Evolutionary conservation across 1,139 yeast species (phyloP), one percentile per base, ranked within the genome.

Genomic region (Candida sp.): DNA sequence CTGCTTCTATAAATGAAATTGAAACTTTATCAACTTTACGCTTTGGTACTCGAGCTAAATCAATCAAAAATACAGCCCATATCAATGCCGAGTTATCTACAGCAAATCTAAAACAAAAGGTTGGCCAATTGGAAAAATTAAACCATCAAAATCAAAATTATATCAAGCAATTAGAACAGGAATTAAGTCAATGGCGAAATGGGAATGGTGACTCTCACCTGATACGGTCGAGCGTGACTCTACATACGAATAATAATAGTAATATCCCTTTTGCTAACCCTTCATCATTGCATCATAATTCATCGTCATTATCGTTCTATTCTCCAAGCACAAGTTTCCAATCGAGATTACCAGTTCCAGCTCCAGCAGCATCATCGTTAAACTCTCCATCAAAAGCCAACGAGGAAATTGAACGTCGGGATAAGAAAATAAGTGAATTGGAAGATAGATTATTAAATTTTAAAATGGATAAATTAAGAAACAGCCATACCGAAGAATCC

Each of bases 11-110:
- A 33, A 83, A 89, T 56, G 84, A 77, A 45, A 60, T 66, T 19
- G 96, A 89, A 57, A 87, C 96, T 0, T 51, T 88, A 11, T 83
- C 93, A 5, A 85, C 96, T 0, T 66, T 90, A 44, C 64, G 96
- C 43, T 88, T 90, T 62, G 97, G 96, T 3, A 74, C 82, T 3
- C 69, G 96, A 39, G 95, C 96, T 8, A 87, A 86, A 62, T 70
- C 68, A 39, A 85, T 90, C 49, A 75, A 78, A 57, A 87, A 87
- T 58, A 74, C 70, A 46, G 87, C 89, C 4, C 82, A 79, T 58
- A 73, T 84, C 36, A 87, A 87, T 55, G 75, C 84, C 5, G 95
- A 86, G 51, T 65, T 86, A 38, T 81, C 89, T 50, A 66, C 81
- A 2, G 60, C 69, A 21, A 84, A 81, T 48, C 66, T 84, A 43